phyloP scores from a whole-genome alignment of 305 asterid species.

The Solanum hybrid region DNA sequence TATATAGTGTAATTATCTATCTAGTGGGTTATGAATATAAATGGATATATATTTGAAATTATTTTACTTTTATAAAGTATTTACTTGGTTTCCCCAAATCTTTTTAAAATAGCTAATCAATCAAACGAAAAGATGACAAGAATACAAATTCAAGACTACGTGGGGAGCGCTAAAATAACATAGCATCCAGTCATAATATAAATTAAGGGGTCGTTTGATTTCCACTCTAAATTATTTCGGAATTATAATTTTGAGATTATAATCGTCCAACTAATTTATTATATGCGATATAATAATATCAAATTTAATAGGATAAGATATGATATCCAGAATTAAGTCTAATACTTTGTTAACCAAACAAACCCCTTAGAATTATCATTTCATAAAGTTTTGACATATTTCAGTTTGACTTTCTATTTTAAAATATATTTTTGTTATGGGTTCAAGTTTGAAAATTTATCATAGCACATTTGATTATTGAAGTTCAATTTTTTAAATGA shows the following conservation, averaged over 20 bases:
- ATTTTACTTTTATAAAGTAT: too few species aligned
- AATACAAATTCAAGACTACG: neutral
- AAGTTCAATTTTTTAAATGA: too few species aligned
- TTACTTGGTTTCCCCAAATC: too few species aligned
- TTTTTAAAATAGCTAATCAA: neutral
- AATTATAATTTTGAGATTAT: too few species aligned
- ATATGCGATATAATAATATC: neutral
- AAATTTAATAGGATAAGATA: too few species aligned
- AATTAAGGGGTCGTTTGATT: neutral
- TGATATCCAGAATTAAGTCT: too few species aligned
- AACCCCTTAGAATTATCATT: neutral
- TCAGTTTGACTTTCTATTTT: neutral
- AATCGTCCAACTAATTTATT: too few species aligned
- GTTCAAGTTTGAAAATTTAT: too few species aligned
- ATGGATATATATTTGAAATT: accelerated
- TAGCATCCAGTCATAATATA: neutral
- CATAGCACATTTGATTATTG: too few species aligned
- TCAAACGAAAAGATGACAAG: neutral
- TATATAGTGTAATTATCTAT: too few species aligned
- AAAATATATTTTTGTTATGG: too few species aligned
- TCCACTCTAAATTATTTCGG: accelerated
- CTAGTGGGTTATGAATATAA: too few species aligned
- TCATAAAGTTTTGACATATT: neutral
- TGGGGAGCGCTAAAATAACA: neutral
- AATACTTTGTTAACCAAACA: neutral